Conservation (phyloP, 208 protist genomes). For the Crithidia acanthocephali region DNA sequence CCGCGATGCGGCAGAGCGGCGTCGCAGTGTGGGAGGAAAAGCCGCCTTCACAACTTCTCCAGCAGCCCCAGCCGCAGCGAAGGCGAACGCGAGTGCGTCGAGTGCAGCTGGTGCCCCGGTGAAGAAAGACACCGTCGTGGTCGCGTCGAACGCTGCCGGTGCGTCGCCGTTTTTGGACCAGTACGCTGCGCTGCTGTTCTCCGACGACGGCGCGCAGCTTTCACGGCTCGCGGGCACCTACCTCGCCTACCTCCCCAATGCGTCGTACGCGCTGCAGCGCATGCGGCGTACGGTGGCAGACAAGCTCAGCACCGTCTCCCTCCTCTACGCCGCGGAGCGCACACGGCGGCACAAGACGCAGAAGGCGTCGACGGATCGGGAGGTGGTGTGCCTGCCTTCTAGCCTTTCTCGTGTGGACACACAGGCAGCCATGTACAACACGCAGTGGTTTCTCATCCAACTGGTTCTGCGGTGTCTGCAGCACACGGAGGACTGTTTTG, state of each 20-base stretch:
- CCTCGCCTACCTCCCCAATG: constrained; percentile 22
- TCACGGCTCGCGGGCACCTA: constrained; percentile 20
- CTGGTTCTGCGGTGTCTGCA: constrained; percentile 33
- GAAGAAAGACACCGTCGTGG: neutral
- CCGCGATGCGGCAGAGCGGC: constrained; percentile 9
- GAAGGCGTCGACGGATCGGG: constrained; percentile 18
- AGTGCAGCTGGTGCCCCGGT: too few relatives aligned
- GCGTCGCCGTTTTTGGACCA: constrained; percentile 24
- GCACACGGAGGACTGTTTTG: constrained; percentile 20
- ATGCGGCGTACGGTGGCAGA: constrained; percentile 4
- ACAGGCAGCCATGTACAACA: constrained; percentile 35
- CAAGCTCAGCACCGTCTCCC: constrained; percentile 24
- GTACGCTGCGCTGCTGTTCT: constrained; percentile 29
- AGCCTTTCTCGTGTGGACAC: constrained; percentile 17
- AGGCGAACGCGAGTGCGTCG: too few relatives aligned
- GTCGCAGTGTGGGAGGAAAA: neutral
- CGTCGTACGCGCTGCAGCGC: constrained; percentile 18
- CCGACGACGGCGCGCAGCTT: constrained; percentile 13
- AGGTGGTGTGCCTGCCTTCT: constrained; percentile 41
- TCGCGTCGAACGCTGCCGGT: constrained; percentile 17
- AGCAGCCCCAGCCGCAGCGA: neutral
- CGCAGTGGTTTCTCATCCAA: constrained; percentile 35
- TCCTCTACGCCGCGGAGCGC: constrained; percentile 36
- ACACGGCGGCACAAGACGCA: constrained; percentile 24
- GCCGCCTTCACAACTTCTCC: neutral